Base-by-base conservation (phyloP, 371 early-diverging fungal genomes). In the Nematocida major region DNA sequence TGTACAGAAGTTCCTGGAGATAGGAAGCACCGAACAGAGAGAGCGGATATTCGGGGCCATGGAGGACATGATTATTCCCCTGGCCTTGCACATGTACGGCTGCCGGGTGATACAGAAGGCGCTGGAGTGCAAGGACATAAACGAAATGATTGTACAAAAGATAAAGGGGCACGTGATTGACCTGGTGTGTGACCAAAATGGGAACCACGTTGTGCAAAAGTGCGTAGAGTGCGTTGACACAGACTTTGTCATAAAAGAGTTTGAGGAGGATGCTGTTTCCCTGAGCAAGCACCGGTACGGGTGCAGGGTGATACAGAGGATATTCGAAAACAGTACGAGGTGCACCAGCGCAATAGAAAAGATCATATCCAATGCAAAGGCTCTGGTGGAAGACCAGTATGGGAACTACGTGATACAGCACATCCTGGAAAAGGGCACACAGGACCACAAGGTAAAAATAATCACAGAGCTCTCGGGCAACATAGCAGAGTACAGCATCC, bases 401-500 rank as follows among this genome's bases (percentile, higher is more conserved):
- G 99, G 99, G 67, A 99, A 99, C 87, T 99, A 99, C 86, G 94
- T 99, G 40, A 93, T 99, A 63, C 99, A 99, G 82, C 97, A 98
- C 81, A 91, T 99, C 38, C 86, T 99, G 59, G 95, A 96, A 80
- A 89, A 89, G 53, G 94, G 96, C 59, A 89, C 90, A 78, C 78
- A 76, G 13, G 54, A 50, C 2, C 80, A 80, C 67, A 81, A 91
- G 83, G 85, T 87, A 13, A 80, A 89, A 54, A 73, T 73, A 40
- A 91, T 99, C 9, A 89, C 95, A 48, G 87, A 87, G 62, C 90
- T 99, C 22, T 68, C 82, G 18, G 59, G 78, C 34, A 78, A 81
- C 51, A 54, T 78, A 39, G 80, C 80, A 48, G 77, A 82, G 51
- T 66, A 81, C 28, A 81, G 81, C 67, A 82, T 91, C 81, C 97